Base-by-base conservation (phyloP, 1,284 basidiomycete genomes). In the Ustilago bromivora region DNA sequence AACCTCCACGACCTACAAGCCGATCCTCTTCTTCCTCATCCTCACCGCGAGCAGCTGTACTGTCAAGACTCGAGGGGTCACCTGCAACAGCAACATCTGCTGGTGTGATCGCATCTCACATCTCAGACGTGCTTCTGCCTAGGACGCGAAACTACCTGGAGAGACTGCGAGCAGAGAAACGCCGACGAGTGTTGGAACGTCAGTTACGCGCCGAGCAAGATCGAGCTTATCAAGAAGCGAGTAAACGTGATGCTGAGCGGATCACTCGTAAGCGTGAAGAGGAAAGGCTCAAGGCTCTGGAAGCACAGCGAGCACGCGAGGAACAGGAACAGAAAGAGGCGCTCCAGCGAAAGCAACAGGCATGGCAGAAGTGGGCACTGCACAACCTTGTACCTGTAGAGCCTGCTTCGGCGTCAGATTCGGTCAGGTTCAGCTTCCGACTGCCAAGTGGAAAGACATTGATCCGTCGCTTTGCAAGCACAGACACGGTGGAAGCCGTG, bases 1-100 rank as follows among this genome's bases (percentile, higher is more conserved):
- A 97, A 80, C 92, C 95, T 59, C 66, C 80, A n/a, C 76, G 80
- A 32, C 66, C 75, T 12, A 40, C 71, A 10, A 69, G 65, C n/a
- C 46, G 76, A 31, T 31, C 55, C 6, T 64, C 62, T n/a, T 38
- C 60, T 12, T 63, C 58, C 3, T 61, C 63, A 0, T 49, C 58
- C 4, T 70, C 70, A 5, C 71, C 79, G 17, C 71, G 80, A 35
- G 77, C 80, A 3, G 79, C 82, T 4, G 76, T 84, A 12, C 71
- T 84, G 2, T 81, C 81, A 6, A 64, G 82, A 13, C 54, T 82
- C 13, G 81, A 82, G 49, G 82, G 82, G 9, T 78, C 81, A 13
- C 74, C 81, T 3, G 57, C 69, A 5, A 61, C 79, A 4, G 66
- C 70, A 3, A 73, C 79, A 8, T 78, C 77, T 4, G 79, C 82